A percentile compares a stretch with the other conserved stretches of the same genome.
These are phyloP conservation scores for Camillea tinctor DNA, from an alignment of 2,329 filamentous ascomycete species.

Conservation along the genomic window DNA sequence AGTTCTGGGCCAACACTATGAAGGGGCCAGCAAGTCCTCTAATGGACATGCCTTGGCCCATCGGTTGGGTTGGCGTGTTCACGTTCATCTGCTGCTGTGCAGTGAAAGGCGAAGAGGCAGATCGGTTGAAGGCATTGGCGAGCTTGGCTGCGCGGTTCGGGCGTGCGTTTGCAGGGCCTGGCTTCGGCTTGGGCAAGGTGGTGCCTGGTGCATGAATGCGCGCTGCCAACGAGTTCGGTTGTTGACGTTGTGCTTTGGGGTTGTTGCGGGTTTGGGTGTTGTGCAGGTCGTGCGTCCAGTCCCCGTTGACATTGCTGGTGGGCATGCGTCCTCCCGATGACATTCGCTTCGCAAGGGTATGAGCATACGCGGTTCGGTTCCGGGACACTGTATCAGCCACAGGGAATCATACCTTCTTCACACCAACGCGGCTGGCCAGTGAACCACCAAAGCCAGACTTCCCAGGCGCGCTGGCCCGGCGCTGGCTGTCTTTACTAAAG, in stretches of 20 bases:
- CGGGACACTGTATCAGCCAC: constrained; percentile 1
- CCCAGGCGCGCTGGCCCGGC: constrained; percentile 55
- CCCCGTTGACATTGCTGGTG: constrained; percentile 59
- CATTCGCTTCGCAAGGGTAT: constrained; percentile 32
- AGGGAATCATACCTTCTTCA: constrained; percentile 60
- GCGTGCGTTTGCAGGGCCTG: constrained; percentile 25
- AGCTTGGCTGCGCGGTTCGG: constrained; percentile 40
- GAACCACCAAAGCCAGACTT: constrained; percentile 51
- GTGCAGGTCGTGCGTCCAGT: constrained; percentile 73
- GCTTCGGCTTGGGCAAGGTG: constrained; percentile 20
- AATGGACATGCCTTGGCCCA: constrained; percentile 60
- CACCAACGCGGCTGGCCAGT: constrained; percentile 69
- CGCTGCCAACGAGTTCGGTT: constrained; percentile 43
- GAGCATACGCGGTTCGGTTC: constrained; percentile 20
- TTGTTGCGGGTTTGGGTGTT: constrained; percentile 41
- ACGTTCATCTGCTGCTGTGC: constrained; percentile 37
- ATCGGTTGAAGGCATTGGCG: constrained; percentile 44
- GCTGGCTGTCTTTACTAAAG: constrained; percentile 58
- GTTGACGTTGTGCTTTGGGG: constrained; percentile 38
- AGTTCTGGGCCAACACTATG: constrained; percentile 75
- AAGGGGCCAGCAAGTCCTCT: constrained; percentile 71
- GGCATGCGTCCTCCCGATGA: constrained; percentile 35
- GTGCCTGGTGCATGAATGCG: constrained; percentile 45
- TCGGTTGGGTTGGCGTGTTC: constrained; percentile 21
- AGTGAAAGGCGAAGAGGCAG: constrained; percentile 35